Evolutionary conservation across 495 filamentous ascomycete species (phyloP), one percentile per base, ranked within the genome.

Genomic region (Lophiotrema nucula): DNA sequence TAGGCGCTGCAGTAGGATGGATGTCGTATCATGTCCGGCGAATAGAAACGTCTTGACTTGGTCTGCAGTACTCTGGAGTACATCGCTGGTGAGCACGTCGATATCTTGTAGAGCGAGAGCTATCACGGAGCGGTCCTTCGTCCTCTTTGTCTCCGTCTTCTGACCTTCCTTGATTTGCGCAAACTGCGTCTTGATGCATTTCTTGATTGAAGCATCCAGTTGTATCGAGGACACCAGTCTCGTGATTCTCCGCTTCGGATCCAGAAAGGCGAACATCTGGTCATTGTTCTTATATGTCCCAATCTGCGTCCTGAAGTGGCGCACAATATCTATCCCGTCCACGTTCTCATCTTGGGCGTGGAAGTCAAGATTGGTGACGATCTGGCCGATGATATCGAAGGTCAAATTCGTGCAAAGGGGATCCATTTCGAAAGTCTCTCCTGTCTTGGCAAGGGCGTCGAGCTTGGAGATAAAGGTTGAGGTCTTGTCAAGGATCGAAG

Each of bases 21-120:
- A 71, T 8, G 77, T 79, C 0, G 77, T 79, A 45, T 78, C 75
- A 49, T 79, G 76, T 4, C 77, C 77, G 4, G 75, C 74, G 43
- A 79, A 76, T 18, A 78, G 64, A 56, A 79, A 73, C 3, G 60
- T 39, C 33, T 68, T 67, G 43, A 74, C 54, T 26, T 75, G 65
- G 44, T 66, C 58, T 3, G 62, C 53, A 2, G 47, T 62, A 12
- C 12, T 44, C 21, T 66, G 57, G 6, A 67, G 55, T 12, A 33
- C 37, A 13, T 51, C 42, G 1, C n/a, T 38, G 5, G 53, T 60
- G 2, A 67, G 42, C 0, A 53, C 42, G 26, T 55, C 56, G 5
- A 35, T 60, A 42, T 64, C 56, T 24, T 57, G 10, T 12, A 67
- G 42, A 2, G 50, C 46, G n/a, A 64, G 60, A 5, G 60, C 55